Conservation (phyloP, 2,329 filamentous ascomycete species). For the Pseudogymnoascus sp. region DNA sequence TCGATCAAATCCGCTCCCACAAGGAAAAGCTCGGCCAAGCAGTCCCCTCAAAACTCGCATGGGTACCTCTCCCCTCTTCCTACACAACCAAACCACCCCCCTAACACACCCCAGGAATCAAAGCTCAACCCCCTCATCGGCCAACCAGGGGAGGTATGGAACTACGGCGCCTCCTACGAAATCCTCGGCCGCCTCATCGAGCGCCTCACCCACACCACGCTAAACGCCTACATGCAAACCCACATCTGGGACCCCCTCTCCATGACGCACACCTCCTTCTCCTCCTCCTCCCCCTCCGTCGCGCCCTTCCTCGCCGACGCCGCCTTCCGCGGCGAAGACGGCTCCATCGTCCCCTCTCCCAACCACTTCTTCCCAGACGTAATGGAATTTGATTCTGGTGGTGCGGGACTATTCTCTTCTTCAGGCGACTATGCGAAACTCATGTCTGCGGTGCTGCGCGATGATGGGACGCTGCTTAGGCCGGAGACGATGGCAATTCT, state of each 20-base stretch:
- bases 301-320: background rate
- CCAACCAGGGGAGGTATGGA: background rate
- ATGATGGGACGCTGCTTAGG: constrained; percentile 12
- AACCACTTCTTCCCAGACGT: background rate
- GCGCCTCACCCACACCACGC: background rate
- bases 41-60: background rate
- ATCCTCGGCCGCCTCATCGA: background rate
- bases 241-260: constrained; percentile 11
- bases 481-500: constrained; percentile 11
- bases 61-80: background rate
- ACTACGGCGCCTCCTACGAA: constrained; percentile 2
- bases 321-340: background rate
- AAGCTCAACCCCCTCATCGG: background rate
- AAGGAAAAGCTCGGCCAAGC: background rate
- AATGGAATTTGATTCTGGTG: constrained; percentile 11
- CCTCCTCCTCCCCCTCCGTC: constrained; percentile 1
- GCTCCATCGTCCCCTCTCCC: background rate
- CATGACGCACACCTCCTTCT: constrained; percentile 16
- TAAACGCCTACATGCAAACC: constrained; percentile 6
- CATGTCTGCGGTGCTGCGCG: constrained; percentile 10
- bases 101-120: background rate
- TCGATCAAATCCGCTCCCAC: background rate
- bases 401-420: constrained; percentile 8
- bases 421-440: constrained; percentile 12
- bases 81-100: too few relatives aligned